Base-by-base conservation (phyloP, 1,139 yeast species). In the Geotrichum reessii region DNA sequence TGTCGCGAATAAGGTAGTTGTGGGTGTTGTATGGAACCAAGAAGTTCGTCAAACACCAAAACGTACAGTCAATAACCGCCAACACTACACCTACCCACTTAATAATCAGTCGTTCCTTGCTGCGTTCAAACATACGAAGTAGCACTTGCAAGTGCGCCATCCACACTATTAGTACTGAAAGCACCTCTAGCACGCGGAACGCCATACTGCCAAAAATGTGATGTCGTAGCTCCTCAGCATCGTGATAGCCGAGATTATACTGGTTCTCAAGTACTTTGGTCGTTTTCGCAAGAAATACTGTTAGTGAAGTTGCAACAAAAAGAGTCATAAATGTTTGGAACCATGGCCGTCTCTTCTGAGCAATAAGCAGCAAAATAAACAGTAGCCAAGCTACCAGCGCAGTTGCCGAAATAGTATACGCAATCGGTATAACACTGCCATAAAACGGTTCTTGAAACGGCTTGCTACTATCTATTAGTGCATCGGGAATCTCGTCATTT, bases 61-160 rank as follows among this genome's bases (percentile, higher is more conserved):
- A 60, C 2, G 64, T 48, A 9, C 63, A 25, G 52, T 66, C 65
- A 24, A 81, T 70, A 1, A 84, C 66, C 12, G 86, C 78, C 2
- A 89, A 75, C 0, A 78, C 63, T 0, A 82, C 72, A 0, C 96
- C 96, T 14, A 83, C 74, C 52, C 80, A 74, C 53, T 86, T 80
- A 6, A 89, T 81, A 42, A 83, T 72, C 55, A 87, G 74, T 67
- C 85, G 84, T 70, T 89, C 95, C 56, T 79, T 78, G 55, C 81
- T 86, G 42, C 95, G 77, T 57, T 82, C 81, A 67, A 87, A 88
- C 47, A 88, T 72, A 59, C 95, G 74, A 80, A 86, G 82, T 8
- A 87, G 78, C 31, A 88, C 85, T 67, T 87, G 92, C 0, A 88
- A 87, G 68, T 90, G 95, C 56, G 90, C 86, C 46, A 88, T 73